These are phyloP conservation scores for Macadamia integrifolia DNA, from an alignment of 164 flowering plant genomes.

Conservation along the genomic window DNA sequence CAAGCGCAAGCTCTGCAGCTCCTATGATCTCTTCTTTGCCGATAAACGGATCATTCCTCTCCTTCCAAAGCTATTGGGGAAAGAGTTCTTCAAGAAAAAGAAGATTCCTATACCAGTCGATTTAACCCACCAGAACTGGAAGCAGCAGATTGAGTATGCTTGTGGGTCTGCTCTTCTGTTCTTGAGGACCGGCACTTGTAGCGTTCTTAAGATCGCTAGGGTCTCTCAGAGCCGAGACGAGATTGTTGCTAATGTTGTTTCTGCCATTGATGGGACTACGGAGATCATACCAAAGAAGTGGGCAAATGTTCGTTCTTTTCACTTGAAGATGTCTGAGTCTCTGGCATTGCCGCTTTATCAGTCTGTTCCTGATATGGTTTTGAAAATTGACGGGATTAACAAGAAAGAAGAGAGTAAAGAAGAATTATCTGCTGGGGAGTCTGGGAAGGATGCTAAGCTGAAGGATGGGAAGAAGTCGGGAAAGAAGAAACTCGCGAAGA, in stretches of 20 bases:
- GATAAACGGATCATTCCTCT: constrained; percentile 53
- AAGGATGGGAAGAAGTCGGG: constrained; percentile 12
- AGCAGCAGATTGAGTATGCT: constrained; percentile 54
- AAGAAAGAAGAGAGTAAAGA: constrained; percentile 15
- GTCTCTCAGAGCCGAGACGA: constrained; percentile 43
- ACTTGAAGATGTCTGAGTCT: constrained; percentile 64
- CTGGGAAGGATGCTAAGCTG: constrained; percentile 9
- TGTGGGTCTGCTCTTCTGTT: constrained; percentile 50
- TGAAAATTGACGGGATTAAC: constrained; percentile 51
- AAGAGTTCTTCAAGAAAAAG: constrained; percentile 79
- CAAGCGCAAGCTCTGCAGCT: constrained; percentile 58
- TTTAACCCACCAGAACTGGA: constrained; percentile 63
- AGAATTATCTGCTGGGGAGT: background rate
- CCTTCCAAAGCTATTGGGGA: constrained; percentile 65
- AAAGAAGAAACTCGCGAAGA: constrained; percentile 33
- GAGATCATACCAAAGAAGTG: constrained; percentile 67
- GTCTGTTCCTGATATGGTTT: constrained; percentile 54
- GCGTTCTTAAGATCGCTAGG: constrained; percentile 54
- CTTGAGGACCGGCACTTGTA: constrained; percentile 73
- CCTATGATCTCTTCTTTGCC: constrained; percentile 57
- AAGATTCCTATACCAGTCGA: constrained; percentile 75
- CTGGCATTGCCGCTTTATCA: constrained; percentile 77
- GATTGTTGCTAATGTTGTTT: constrained; percentile 57
- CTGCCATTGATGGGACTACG: constrained; percentile 50
- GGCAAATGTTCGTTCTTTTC: constrained; percentile 61